Base-by-base conservation (phyloP, 2,329 filamentous ascomycete species). In the Bipolaris victoriae region DNA sequence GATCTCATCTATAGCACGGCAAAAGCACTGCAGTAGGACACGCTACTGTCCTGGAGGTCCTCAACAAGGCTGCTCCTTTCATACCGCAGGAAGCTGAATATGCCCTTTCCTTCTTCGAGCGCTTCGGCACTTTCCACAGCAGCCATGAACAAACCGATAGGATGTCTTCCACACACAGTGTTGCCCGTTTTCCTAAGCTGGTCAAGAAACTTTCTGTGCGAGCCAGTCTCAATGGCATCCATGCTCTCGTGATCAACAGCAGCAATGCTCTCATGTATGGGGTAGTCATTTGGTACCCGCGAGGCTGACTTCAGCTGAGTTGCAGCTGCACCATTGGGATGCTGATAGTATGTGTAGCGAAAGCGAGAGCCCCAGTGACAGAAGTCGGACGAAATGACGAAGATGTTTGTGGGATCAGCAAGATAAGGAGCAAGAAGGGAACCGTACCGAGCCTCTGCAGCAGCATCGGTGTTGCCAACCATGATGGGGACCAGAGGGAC, bases 1-100 rank as follows among this genome's bases (percentile, higher is more conserved):
- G 1, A 16, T 7, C 1, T 5, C n/a, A 13, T 18, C 63, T 44
- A 72, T 15, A 73, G 54, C 40, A 93, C 82, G 7, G 93, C 92
- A 81, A 95, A 96, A 3, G 92, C 95, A 73, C 93, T 94, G 3
- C 91, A 92, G 76, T 99, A 99, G 78, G 93, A 97, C 49, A 99
- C 95, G 66, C 93, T 97, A 64, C 88, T 95, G 62, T 97, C 91
- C 15, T 73, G 76, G 1, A 88, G 81, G 29, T 82, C 81, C 63
- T 84, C 81, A 3, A 90, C 90, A 75, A 96, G 79, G 58, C 86
- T 88, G 77, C 94, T 99, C 58, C 93, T 86, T 72, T 97, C 88
- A 76, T 99, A 99, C 69, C 90, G 83, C 54, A 97, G 83, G 69
- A 98, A 92, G 66, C 84, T 86, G 76, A 98, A 96, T 50, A 75